phyloP scores from a whole-genome alignment of 2,329 filamentous ascomycete genomes.

The Ramichloridium luteum region DNA sequence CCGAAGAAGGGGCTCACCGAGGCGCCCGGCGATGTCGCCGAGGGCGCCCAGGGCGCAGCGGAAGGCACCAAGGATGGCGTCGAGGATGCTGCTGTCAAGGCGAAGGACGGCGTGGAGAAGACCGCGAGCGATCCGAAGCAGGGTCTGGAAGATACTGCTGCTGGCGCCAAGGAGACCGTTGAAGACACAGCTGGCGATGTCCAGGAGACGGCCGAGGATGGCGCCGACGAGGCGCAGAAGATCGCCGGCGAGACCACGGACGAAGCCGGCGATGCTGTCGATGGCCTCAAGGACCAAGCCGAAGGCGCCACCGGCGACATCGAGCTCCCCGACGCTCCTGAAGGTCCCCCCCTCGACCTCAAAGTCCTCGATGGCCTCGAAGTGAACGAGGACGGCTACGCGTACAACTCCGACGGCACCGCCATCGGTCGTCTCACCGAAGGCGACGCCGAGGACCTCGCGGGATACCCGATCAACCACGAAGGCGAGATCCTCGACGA shows the following conservation, averaged over 20 bases:
- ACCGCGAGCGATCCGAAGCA: constrained; percentile 8
- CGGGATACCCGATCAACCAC: constrained; percentile 40
- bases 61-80: constrained; percentile 25
- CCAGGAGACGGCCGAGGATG: constrained; percentile 14
- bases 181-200: constrained; percentile 9
- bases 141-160: constrained; percentile 5
- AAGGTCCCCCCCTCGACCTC: constrained; percentile 29
- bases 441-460: constrained; percentile 41
- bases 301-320: constrained; percentile 19
- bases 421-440: constrained; percentile 38
- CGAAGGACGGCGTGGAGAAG: constrained; percentile 22
- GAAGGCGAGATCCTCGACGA: constrained; percentile 45
- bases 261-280: constrained; percentile 13
- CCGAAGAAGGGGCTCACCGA: constrained; percentile 17
- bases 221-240: constrained; percentile 12
- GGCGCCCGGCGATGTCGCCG: constrained; percentile 3
- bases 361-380: constrained; percentile 38
- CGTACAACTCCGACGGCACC: constrained; percentile 40
- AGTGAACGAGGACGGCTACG: constrained; percentile 42
- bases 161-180: constrained; percentile 7
- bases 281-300: constrained; percentile 14
- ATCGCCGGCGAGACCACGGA: constrained; percentile 15
- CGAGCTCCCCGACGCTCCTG: constrained; percentile 15
- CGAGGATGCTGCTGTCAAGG: constrained; percentile 19
- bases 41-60: constrained; percentile 22